Evolutionary conservation across 2,329 filamentous ascomycete genomes (phyloP).

Genomic region (Ascochyta koolunga): DNA sequence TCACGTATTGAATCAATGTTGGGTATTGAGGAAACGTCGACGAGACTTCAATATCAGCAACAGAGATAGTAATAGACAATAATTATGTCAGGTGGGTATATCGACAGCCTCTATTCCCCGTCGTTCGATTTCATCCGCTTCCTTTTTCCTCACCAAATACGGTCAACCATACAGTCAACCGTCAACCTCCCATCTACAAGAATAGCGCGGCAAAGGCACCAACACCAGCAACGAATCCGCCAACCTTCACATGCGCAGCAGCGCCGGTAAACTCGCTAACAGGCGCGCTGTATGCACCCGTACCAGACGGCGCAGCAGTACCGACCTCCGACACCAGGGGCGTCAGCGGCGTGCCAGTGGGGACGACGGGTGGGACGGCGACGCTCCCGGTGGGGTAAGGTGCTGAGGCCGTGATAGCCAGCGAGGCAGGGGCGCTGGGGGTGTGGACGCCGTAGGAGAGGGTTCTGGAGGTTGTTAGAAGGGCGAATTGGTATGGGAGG

Average conservation of each 20-base stretch:
- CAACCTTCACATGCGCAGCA: slow-evolving; percentile 37
- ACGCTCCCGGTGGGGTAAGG: slow-evolving; percentile 37
- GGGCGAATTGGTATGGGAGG: neutral
- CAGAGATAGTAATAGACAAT: too few relatives aligned
- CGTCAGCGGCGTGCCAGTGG: slow-evolving; percentile 20
- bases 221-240: slow-evolving; percentile 41
- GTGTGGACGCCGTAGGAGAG: slow-evolving; percentile 25
- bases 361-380: slow-evolving; percentile 17
- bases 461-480: slow-evolving; percentile 20
- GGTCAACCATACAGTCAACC: neutral
- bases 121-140: too few relatives aligned
- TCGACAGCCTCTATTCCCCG: too few relatives aligned
- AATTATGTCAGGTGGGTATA: slow-evolving; percentile 6
- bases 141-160: neutral
- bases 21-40: too few relatives aligned
- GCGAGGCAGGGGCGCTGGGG: slow-evolving; percentile 27
- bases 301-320: slow-evolving; percentile 29
- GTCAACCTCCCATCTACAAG: slow-evolving; percentile 32
- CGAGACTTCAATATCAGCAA: too few relatives aligned
- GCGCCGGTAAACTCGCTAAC: slow-evolving; percentile 42
- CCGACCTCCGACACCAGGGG: slow-evolving; percentile 18
- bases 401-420: slow-evolving; percentile 26
- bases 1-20: too few relatives aligned
- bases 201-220: slow-evolving; percentile 45
- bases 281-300: slow-evolving; percentile 28